Evolutionary conservation across 2,329 filamentous ascomycete genomes (phyloP).

Genomic region (Chrysoporthe cubensis): DNA sequence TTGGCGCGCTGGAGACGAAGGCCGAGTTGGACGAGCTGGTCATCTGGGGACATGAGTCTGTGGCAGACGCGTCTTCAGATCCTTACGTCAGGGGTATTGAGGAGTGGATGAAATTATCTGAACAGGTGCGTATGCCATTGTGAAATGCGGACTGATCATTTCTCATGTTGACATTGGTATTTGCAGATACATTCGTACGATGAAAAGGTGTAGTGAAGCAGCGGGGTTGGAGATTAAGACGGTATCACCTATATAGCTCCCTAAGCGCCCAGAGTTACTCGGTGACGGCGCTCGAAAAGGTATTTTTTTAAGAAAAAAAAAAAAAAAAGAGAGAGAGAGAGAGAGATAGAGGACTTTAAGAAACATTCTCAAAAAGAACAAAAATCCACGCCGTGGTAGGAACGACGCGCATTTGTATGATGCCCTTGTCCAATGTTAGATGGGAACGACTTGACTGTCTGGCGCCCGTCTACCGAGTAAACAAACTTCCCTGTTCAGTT

Average conservation of each 20-base stretch:
- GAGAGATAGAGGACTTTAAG: neutral
- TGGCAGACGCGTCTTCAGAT: slow-evolving; percentile 66
- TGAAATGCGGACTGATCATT: neutral
- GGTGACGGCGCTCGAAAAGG: neutral
- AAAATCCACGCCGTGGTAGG: neutral
- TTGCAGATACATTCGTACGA: slow-evolving; percentile 27
- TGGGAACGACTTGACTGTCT: neutral
- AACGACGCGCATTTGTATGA: neutral
- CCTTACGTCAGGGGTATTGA: slow-evolving; percentile 73
- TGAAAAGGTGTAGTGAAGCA: slow-evolving; percentile 10
- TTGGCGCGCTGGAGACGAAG: slow-evolving; percentile 63
- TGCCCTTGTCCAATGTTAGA: neutral
- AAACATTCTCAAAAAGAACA: neutral
- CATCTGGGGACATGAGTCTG: slow-evolving; percentile 81
- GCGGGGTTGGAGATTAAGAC: too few relatives aligned
- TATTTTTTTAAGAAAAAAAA: neutral
- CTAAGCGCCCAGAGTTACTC: too few relatives aligned
- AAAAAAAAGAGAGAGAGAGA: neutral
- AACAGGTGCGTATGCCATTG: slow-evolving; percentile 36
- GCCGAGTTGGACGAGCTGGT: slow-evolving; percentile 74
- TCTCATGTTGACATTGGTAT: slow-evolving; percentile 6
- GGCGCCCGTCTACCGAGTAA: slow-evolving; percentile 6
- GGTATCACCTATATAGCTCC: neutral
- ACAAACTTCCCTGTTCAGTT: slow-evolving; percentile 18
- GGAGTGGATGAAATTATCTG: slow-evolving; percentile 80